Evolutionary conservation across 164 flowering plant genomes (phyloP), one percentile per base, ranked within the genome.

Genomic region (Sextonia rubra): DNA sequence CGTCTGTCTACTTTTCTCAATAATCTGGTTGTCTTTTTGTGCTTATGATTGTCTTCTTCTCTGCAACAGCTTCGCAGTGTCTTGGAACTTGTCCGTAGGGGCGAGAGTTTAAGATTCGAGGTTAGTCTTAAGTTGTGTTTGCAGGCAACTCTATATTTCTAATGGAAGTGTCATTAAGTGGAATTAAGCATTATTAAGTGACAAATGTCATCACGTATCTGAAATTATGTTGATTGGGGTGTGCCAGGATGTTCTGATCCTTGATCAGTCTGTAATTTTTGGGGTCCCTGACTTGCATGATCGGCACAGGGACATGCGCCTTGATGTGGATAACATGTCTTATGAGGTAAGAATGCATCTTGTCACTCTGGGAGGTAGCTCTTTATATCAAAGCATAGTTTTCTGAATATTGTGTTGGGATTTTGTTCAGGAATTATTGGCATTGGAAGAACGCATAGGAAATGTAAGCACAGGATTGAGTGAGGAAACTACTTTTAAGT

Each of bases 301-400:
- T 73, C 82, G 91, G 69, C 97, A 94, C 73, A 86, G 97, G 73
- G 97, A 94, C 73, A 90, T 94, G 99, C 87, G 99, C 20, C 91
- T 94, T 70, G 99, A 94, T 81, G 94, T 94, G 61, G 99, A 94
- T 77, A 91, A 92, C 79, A 94, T 94, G 99, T 90, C 95, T 64
- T 92, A 92, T 73, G 97, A 92, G 95, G 97, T 92, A 69, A 58
- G 7, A 14, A 22, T n/a, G 27, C 20, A 25, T 61, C 27, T 52
- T 20, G n/a, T 15, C n/a, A 52, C n/a, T 52, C 58, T 61, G 5
- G 27, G 24, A 25, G 5, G 14, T 52, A 52, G n/a, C 3, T 52
- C 20, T 61, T 15, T 15, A 12, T 2, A 17, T 4, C 44, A 37
- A 58, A 58, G 18, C 23, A 58, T 26, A 18, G 12, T 2, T 32